Evolutionary conservation across 345 rosid genomes (phyloP), one percentile per base, ranked within the genome.

Genomic region (Linum trigynum): DNA sequence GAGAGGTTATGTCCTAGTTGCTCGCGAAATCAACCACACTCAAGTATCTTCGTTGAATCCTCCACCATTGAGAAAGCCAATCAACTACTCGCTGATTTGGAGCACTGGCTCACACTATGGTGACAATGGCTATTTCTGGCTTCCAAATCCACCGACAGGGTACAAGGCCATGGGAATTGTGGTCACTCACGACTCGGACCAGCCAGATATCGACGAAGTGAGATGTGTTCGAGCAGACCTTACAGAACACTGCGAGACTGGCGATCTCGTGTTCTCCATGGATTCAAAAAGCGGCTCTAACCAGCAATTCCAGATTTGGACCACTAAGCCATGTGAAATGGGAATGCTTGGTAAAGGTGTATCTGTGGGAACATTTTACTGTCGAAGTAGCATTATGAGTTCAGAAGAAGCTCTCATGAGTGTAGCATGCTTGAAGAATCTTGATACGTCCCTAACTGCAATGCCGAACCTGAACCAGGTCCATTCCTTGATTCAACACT

Each of bases 401-500:
- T 50, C 71, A 12, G 77, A 69, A 61, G 83, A 80, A 1, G 69
- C 73, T 12, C 39, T 42, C 55, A 37, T 80, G 41, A 87, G 79
- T 63, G 67, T 87, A 10, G 85, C 86, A 0, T 92, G 98, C 79
- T 77, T 92, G 74, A 92, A 84, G 85, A 92, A 92, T 79, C 80
- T 83, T 14, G 84, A 86, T 65, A 12, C 32, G 2, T 38, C 82
- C 2, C 70, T 86, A 57, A 77, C 73, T 16, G 92, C 91, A 0
- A 87, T 92, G 96, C 98, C 98, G 10, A 84, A 74, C 76, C 78
- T 89, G n/a, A 75, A 87, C 65, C 98, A 92, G 73, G 64, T 89
- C 58, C 89, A 87, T 2, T 81, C 91, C 0, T 70, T 89, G 38
- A 87, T 92, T 57, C 23, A 77, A 61, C 89, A 89, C 51, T 92